These are phyloP conservation scores for Solanum raphanifolium DNA, from an alignment of 257 asterid species.

Conservation along the genomic window DNA sequence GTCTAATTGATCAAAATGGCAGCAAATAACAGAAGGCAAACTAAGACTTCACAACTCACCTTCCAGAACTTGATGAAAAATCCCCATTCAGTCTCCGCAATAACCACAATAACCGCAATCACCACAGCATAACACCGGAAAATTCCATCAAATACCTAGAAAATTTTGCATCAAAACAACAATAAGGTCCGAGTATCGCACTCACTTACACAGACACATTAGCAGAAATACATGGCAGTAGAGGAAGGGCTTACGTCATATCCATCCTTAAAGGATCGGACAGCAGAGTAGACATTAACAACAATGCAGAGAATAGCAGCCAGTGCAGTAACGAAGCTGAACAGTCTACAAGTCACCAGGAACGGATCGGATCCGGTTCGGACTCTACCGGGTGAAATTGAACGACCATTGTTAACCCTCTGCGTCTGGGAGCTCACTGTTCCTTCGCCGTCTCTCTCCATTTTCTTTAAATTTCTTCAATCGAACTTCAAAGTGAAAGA, in stretches of 20 bases:
- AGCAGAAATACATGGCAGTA: not conserved
- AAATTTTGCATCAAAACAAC: not conserved
- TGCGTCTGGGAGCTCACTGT: not conserved
- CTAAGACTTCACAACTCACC: slow-evolving; percentile 21
- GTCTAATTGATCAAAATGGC: not conserved
- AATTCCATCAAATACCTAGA: slow-evolving; percentile 81
- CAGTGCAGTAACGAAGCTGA: slow-evolving; percentile 59
- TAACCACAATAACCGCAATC: slow-evolving; percentile 56
- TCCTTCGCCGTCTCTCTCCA: slow-evolving; percentile 16
- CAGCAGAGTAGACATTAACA: slow-evolving; percentile 77
- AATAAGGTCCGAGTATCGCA: not conserved
- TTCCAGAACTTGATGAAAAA: slow-evolving; percentile 57
- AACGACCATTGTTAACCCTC: not conserved
- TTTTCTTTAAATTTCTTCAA: not conserved
- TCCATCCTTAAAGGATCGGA: slow-evolving; percentile 63
- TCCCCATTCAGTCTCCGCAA: slow-evolving; percentile 94
- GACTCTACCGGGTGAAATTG: slow-evolving; percentile 11
- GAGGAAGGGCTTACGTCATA: slow-evolving; percentile 44
- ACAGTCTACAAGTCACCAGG: slow-evolving; percentile 52
- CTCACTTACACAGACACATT: not conserved
- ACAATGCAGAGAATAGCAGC: slow-evolving; percentile 77
- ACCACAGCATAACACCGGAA: slow-evolving; percentile 90
- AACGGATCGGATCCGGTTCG: slow-evolving; percentile 43
- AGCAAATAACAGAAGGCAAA: not conserved
- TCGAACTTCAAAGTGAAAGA: not conserved